Conservation (phyloP, 768 basidiomycete genomes). For the Boletus vermiculosoides region DNA sequence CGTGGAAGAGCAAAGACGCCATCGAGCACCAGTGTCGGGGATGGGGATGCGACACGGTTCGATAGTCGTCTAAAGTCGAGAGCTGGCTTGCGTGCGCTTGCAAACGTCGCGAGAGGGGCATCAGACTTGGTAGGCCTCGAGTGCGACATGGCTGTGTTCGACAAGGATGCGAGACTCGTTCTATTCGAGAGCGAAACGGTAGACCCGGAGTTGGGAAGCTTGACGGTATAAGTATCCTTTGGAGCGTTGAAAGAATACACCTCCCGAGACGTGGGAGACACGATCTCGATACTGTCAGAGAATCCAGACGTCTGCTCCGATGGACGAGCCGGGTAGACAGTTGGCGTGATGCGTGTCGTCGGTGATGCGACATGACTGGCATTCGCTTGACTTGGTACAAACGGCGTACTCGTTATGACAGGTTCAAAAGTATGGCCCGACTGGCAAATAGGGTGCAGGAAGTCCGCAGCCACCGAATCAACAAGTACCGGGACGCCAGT, state of each 20-base stretch:
- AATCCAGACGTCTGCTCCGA: background rate
- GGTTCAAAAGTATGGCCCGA: slow-evolving; percentile 13
- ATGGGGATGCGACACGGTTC: slow-evolving; percentile 3
- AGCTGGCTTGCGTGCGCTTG: background rate
- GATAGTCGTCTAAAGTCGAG: background rate
- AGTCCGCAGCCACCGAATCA: background rate
- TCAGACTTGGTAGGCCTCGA: background rate
- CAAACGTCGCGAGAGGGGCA: background rate
- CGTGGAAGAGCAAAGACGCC: slow-evolving; percentile 22
- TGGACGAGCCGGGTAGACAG: background rate
- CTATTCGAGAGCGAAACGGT: background rate
- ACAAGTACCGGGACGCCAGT: background rate
- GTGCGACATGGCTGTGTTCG: background rate
- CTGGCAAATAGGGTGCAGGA: background rate
- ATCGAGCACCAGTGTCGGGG: slow-evolving; percentile 21
- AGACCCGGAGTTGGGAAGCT: slow-evolving; percentile 8
- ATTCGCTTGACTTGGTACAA: background rate
- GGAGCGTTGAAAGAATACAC: slow-evolving; percentile 5
- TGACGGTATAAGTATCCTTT: slow-evolving; percentile 12
- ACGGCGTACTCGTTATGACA: slow-evolving; percentile 18
- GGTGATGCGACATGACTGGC: background rate
- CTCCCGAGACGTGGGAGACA: slow-evolving; percentile 6
- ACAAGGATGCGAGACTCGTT: background rate
- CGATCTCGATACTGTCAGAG: background rate
- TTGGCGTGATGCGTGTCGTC: background rate